Evolutionary conservation across 345 rosid genomes (phyloP).

Genomic region (Conringia planisiliqua): DNA sequence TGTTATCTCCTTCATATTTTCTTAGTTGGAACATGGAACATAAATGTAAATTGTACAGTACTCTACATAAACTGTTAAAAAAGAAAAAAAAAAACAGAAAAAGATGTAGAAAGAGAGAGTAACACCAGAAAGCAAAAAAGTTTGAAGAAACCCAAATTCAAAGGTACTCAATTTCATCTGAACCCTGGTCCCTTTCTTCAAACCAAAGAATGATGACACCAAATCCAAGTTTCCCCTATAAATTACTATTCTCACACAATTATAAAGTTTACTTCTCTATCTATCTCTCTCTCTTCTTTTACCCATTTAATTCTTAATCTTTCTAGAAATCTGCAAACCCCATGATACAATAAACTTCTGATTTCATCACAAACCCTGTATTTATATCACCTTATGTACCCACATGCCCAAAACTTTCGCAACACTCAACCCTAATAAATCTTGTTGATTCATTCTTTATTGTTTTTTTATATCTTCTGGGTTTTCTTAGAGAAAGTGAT

Average conservation of each 20-base stretch:
- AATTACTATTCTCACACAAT: constrained; percentile 4
- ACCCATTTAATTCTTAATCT: neutral
- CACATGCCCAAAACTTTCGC: constrained; percentile 65
- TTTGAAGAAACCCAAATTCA: constrained; percentile 30
- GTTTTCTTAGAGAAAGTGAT: constrained; percentile 41
- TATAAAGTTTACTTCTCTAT: constrained; percentile 2
- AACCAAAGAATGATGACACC: constrained; percentile 29
- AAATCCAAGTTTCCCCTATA: constrained; percentile 22
- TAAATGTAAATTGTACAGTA: neutral
- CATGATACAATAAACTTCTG: neutral
- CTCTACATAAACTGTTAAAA: neutral
- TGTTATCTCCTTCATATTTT: neutral
- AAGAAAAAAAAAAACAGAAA: neutral
- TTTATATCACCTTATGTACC: constrained; percentile 48
- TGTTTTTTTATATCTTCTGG: constrained; percentile 18
- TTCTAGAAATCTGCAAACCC: constrained; percentile 1
- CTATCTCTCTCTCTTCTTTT: neutral
- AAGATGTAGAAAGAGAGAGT: constrained; percentile 7
- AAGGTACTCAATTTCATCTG: constrained; percentile 31
- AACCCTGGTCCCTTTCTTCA: constrained; percentile 22
- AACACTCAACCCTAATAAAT: constrained; percentile 42
- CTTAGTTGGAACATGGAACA: neutral
- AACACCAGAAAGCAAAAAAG: neutral
- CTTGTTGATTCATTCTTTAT: constrained; percentile 29
- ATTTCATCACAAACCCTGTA: constrained; percentile 50